Evolutionary conservation across 257 asterid species (phyloP).

Genomic region (Jasminum sambac): DNA sequence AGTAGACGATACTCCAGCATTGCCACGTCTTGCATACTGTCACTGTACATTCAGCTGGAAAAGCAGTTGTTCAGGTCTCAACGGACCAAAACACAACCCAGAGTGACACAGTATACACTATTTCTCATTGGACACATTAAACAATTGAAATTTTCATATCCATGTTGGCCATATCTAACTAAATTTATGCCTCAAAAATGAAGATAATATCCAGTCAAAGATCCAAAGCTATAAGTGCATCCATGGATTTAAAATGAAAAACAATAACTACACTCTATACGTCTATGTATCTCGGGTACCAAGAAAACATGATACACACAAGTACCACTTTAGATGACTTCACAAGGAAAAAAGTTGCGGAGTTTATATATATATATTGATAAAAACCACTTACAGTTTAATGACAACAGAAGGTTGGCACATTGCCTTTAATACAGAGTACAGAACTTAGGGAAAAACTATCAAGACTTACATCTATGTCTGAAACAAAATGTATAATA

Average conservation of each 20-base stretch:
- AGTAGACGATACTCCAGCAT: not conserved
- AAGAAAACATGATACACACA: not conserved
- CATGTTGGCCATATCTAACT: not conserved
- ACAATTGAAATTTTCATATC: not conserved
- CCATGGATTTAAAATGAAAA: too few relatives aligned
- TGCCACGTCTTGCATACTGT: not conserved
- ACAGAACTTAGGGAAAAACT: not conserved
- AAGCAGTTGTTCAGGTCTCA: too few relatives aligned
- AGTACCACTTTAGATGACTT: not conserved
- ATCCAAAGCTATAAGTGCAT: not conserved
- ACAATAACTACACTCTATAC: too few relatives aligned
- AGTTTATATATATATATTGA: not conserved
- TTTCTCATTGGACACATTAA: not conserved
- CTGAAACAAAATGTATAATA: not conserved
- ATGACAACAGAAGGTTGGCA: not conserved
- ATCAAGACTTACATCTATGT: not conserved
- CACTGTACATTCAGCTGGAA: not conserved
- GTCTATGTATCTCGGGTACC: not conserved
- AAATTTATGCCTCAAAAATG: not conserved
- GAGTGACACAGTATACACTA: not conserved
- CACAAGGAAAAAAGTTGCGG: not conserved
- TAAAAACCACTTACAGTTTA: not conserved
- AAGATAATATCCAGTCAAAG: not conserved
- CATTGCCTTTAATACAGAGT: not conserved
- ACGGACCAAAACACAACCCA: not conserved